Evolutionary conservation across 495 filamentous ascomycete species (phyloP), one percentile per base, ranked within the genome.

Genomic region (Hypoxylon intermedium): DNA sequence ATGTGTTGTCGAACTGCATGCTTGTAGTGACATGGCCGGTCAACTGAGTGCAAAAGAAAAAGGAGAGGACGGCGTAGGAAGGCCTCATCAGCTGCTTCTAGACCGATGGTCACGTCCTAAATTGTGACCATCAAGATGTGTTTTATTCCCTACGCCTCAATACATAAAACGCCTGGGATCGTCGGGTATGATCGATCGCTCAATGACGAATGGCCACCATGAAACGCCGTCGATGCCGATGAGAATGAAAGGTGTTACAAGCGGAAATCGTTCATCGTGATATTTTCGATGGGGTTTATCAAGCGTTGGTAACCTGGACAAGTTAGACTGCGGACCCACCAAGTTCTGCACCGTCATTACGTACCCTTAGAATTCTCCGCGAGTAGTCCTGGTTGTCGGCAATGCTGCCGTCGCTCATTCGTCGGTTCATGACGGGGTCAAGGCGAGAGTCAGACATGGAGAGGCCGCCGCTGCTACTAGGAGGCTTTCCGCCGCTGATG

Each of bases 371-470:
- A 73, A 98, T 96, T 68, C 89, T 89, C 73, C 94, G 85, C 54
- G 94, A 97, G 76, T 97, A 98, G 74, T 98, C 94, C 72, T 95
- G 86, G 75, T 97, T 94, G 72, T 98, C 95, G 65, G 93, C 93
- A 70, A 98, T 98, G 76, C 93, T 97, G 64, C 93, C 94, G 74
- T 93, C 90, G 75, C 94, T 98, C 78, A 93, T 86, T 72, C 94
- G 85, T 68, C 92, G 82, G 63, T 94, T 86, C 87, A 97, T 90
- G 44, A 88, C 85, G 18, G 93, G 91, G 61, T 98, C 94, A 56
- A 97, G 88, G 18, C 95, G 85, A 38, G 89, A 87, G 73, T 98
- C 93, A 7, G 82, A 80, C 78, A 88, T 85, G 21, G 88, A 87
- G 26, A 77, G 76, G 55, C 80, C 80, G 52, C 81, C 77, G 42